Evolutionary conservation across 805 yeast species (phyloP), one percentile per base, ranked within the genome.

Genomic region (Trichomonascus vanleenenianus): DNA sequence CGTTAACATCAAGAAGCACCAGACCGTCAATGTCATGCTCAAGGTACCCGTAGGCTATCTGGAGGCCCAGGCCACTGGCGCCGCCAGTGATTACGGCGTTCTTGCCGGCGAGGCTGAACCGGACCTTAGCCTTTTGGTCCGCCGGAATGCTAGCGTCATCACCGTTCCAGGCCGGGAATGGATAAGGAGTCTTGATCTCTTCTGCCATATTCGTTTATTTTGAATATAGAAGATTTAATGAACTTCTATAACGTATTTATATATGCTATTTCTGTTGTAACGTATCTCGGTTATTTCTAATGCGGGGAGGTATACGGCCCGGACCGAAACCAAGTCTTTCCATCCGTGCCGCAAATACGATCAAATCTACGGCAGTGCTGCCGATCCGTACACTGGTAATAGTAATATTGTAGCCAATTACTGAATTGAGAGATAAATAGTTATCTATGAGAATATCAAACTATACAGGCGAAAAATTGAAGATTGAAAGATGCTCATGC

Each of bases 71-170:
- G 12, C 49, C 49, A 7, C 49, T 30, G 30, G 41, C 44, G 2
- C 49, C 49, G 14, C 49, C 49, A 30, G 49, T 46, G 18, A 46
- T 40, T 5, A 40, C 48, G 8, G 42, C 48, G 14, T 31, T 32
- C 32, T 40, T 39, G 3, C 42, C 48, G 11, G 25, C 35, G 19
- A 45, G 38, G n/a, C 41, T 32, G 33, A 45, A 45, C 16, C 48
- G 20, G 15, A n/a, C 27, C 40, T 20, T 9, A 9, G 48, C 48
- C 30, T 45, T 45, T 25, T 34, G 22, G 18, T 33, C 36, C 20
- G 48, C 43, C 20, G 64, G 64, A 9, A 46, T 52, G 25, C 64
- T 63, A 34, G 57, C 49, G 44, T 57, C 65, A 44, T 48, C 62
- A 19, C 20, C 19, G 12, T 3, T 14, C 38, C 38, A 34, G 12